Evolutionary conservation across 257 asterid genomes (phyloP).

Genomic region (Petunia axillaris): DNA sequence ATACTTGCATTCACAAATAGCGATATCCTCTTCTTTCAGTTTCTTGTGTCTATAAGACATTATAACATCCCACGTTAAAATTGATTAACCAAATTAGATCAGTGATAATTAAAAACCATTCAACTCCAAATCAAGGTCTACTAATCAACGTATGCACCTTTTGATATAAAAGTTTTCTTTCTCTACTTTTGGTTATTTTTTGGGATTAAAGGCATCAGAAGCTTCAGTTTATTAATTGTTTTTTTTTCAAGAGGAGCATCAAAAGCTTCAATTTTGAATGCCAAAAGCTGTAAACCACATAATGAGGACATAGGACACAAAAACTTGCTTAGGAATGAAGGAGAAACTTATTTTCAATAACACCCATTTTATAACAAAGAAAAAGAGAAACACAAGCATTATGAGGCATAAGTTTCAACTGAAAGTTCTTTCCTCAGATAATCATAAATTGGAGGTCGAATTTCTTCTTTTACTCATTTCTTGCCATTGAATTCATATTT

Average conservation of each 20-base stretch:
- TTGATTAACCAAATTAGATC: neutral
- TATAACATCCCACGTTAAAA: slow-evolving; percentile 24
- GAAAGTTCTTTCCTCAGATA: slow-evolving; percentile 23
- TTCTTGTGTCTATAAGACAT: slow-evolving; percentile 53
- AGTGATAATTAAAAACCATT: neutral
- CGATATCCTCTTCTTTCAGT: slow-evolving; percentile 78
- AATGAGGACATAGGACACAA: neutral
- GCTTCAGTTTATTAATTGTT: neutral
- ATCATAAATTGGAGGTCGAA: neutral
- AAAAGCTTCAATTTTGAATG: neutral
- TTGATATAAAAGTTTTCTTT: neutral
- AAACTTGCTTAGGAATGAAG: neutral
- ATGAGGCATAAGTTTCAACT: slow-evolving; percentile 1
- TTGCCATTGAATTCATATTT: neutral
- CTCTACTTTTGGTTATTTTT: neutral
- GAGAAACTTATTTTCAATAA: neutral
- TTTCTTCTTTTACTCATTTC: slow-evolving; percentile 1
- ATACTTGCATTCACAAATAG: slow-evolving; percentile 78
- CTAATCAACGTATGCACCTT: neutral
- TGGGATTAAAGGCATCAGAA: slow-evolving; percentile 9
- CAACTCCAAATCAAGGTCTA: neutral
- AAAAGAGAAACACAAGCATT: neutral
- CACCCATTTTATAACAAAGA: neutral
- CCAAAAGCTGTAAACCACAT: neutral
- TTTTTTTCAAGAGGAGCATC: neutral